phyloP scores from a whole-genome alignment of 371 early-diverging fungal genomes.

The Dinochytrium kinnereticum region DNA sequence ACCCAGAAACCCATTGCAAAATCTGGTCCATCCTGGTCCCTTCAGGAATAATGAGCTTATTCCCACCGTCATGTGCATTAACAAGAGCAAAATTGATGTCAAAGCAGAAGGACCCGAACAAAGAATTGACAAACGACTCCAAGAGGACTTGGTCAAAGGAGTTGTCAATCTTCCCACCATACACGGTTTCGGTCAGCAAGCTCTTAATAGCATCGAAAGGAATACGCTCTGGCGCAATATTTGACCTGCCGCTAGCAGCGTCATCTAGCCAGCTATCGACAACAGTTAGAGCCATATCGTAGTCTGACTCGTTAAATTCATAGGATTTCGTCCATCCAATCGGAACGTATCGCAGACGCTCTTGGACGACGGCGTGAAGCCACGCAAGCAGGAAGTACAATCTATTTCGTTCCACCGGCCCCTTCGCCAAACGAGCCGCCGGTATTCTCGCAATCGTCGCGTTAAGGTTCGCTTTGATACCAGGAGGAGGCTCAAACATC shows the following conservation, averaged over 20 bases:
- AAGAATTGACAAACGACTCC: conserved; percentile 83
- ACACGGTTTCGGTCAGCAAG: conserved; percentile 86
- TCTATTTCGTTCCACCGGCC: conserved; percentile 85
- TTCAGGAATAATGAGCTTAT: conserved; percentile 78
- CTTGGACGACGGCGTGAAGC: conserved; percentile 94
- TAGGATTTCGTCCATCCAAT: conserved; percentile 97
- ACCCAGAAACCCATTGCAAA: conserved; percentile 80
- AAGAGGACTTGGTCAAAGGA: conserved; percentile 88
- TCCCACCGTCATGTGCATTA: conserved; percentile 43
- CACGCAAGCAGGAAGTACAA: conserved; percentile 95
- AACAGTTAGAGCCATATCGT: conserved; percentile 86
- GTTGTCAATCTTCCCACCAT: conserved; percentile 96
- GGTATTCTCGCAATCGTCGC: conserved; percentile 79
- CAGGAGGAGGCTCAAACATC: conserved; percentile 96
- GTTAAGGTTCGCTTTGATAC: conserved; percentile 91
- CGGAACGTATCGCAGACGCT: conserved; percentile 95
- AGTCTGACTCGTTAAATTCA: conserved; percentile 98
- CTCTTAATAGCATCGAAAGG: conserved; percentile 94
- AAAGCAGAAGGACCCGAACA: conserved; percentile 85
- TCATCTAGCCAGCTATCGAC: conserved; percentile 90
- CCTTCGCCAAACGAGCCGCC: conserved; percentile 58
- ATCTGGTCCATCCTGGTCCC: conserved; percentile 88
- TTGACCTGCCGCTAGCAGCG: conserved; percentile 81
- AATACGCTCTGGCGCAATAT: conserved; percentile 92
- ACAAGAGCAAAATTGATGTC: conserved; percentile 84